Conservation (phyloP, 1,284 basidiomycete genomes). For the Cryptococcus jaspeensis region DNA sequence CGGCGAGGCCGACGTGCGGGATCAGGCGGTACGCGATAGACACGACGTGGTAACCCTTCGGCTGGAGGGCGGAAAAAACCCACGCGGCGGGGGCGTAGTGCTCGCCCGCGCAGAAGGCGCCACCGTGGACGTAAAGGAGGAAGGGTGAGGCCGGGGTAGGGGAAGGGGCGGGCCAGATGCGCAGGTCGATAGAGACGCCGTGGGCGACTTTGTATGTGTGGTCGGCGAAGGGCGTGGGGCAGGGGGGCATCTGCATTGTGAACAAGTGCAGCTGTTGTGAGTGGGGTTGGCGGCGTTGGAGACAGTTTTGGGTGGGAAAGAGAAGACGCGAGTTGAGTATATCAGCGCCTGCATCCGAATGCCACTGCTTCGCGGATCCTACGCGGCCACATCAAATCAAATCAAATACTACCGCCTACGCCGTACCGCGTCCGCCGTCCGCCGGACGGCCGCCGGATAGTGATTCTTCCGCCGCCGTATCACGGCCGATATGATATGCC, state of each 20-base stretch:
- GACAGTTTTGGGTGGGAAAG: too few relatives aligned
- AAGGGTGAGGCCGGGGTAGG: conserved; percentile 10
- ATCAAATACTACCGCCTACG: too few relatives aligned
- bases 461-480: too few relatives aligned
- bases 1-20: conserved; percentile 26
- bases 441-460: too few relatives aligned
- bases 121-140: conserved; percentile 26
- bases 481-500: too few relatives aligned
- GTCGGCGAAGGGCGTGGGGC: conserved; percentile 27
- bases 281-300: not conserved
- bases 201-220: conserved; percentile 24
- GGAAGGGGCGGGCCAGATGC: conserved; percentile 21
- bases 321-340: too few relatives aligned
- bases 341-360: too few relatives aligned
- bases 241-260: conserved; percentile 9
- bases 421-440: too few relatives aligned
- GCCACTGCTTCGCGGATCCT: too few relatives aligned
- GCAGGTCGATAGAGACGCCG: conserved; percentile 27
- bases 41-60: conserved; percentile 30
- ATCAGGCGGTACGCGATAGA: conserved; percentile 31
- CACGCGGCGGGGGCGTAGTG: conserved; percentile 27
- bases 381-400: too few relatives aligned
- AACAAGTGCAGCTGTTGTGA: not conserved
- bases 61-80: conserved; percentile 26
- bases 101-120: conserved; percentile 16